These are phyloP conservation scores for Viola pubescens DNA, from an alignment of 441 rosid genomes.

Conservation along the genomic window DNA sequence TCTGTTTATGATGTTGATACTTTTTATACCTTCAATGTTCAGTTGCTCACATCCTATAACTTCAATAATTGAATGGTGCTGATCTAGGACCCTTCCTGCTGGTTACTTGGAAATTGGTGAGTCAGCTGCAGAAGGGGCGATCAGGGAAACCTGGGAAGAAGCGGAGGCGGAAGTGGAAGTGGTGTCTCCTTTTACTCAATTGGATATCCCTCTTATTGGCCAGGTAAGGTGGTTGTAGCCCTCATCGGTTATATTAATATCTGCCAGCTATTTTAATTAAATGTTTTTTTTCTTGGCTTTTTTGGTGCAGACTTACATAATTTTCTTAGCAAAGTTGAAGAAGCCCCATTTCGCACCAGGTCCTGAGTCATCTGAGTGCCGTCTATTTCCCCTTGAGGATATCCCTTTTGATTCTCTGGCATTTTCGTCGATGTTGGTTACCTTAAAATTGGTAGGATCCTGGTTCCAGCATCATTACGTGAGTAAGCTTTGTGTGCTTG, in stretches of 20 bases:
- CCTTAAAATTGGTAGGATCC: conserved; percentile 67
- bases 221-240: conserved; percentile 41
- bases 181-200: conserved; percentile 76
- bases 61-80: conserved; percentile 19
- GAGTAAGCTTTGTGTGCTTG: conserved; percentile 1
- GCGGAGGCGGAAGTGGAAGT: conserved; percentile 88
- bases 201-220: conserved; percentile 91
- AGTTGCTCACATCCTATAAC: neutral
- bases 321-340: conserved; percentile 84
- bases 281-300: conserved; percentile 8
- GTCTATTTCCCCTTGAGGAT: conserved; percentile 67
- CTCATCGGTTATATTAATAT: conserved; percentile 8
- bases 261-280: conserved; percentile 8
- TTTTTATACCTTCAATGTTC: neutral
- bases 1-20: no score
- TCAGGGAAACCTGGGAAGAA: conserved; percentile 94
- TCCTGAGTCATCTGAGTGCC: conserved; percentile 84
- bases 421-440: conserved; percentile 81
- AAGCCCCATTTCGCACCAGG: conserved; percentile 75
- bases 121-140: conserved; percentile 91
- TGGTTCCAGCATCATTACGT: conserved; percentile 2
- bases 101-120: conserved; percentile 96
- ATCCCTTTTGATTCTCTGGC: conserved; percentile 87
- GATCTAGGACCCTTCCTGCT: conserved; percentile 87
- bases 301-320: conserved; percentile 69